phyloP scores from a whole-genome alignment of 106 monocot genomes.

The Amphibolis antarctica region DNA sequence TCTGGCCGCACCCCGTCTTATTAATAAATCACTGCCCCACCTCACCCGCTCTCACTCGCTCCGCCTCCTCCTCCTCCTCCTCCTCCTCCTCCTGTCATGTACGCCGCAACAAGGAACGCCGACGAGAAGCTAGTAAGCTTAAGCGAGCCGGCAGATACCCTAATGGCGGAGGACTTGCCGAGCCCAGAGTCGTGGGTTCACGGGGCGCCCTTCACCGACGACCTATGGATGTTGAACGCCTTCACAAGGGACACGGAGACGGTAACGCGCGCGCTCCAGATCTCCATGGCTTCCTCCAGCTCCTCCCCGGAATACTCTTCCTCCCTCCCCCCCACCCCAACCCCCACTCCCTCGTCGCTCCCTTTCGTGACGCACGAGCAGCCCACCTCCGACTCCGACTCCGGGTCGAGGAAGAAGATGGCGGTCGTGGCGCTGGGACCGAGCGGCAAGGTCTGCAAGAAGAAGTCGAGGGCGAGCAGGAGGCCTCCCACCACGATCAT shows the following conservation, averaged over 20 bases:
- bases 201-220: constrained; percentile 6
- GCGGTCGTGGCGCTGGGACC: background rate
- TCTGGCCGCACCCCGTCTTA: too few species aligned
- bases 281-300: constrained; percentile 36
- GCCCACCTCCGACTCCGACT: background rate
- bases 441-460: constrained; percentile 24
- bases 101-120: too few species aligned
- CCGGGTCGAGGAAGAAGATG: background rate
- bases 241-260: constrained; percentile 34
- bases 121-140: background rate
- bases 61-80: too few species aligned
- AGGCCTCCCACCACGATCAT: constrained; percentile 45
- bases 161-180: background rate
- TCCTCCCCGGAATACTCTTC: background rate
- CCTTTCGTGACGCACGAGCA: background rate
- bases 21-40: too few species aligned
- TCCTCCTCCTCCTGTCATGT: too few species aligned
- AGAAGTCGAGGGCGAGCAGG: constrained; percentile 36
- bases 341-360: background rate
- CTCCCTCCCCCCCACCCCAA: background rate
- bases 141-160: background rate
- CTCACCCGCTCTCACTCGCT: too few species aligned
- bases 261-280: constrained; percentile 47
- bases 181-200: constrained; percentile 20
- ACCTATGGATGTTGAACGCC: constrained; percentile 14